Conservation (phyloP, 1,284 basidiomycete genomes). For the Amylostereum chailletii region DNA sequence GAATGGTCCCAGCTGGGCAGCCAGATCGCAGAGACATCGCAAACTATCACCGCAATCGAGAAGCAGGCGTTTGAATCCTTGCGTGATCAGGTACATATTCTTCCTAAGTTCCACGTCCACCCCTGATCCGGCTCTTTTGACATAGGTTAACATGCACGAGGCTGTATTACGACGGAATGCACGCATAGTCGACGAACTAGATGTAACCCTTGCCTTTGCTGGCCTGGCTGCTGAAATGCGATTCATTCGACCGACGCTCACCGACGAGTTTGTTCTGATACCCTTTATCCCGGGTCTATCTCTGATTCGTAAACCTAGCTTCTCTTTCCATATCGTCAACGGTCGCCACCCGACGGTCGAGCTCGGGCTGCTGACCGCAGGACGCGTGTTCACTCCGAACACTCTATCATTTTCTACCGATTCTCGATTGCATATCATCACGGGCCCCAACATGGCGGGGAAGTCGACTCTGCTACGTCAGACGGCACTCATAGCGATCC, state of each 20-base stretch:
- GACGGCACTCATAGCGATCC: slow-evolving; percentile 81
- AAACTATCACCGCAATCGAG: slow-evolving; percentile 51
- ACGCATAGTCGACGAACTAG: slow-evolving; percentile 81
- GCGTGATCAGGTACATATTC: slow-evolving; percentile 49
- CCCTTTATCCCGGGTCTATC: slow-evolving; percentile 31
- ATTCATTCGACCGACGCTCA: slow-evolving; percentile 68
- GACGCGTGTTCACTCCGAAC: slow-evolving; percentile 80
- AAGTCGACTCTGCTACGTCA: slow-evolving; percentile 93
- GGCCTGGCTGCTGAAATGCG: slow-evolving; percentile 74
- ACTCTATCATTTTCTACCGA: slow-evolving; percentile 53
- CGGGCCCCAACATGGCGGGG: slow-evolving; percentile 95
- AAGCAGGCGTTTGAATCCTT: slow-evolving; percentile 64
- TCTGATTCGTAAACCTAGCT: slow-evolving; percentile 42
- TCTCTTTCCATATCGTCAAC: slow-evolving; percentile 58
- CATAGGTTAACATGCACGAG: slow-evolving; percentile 55
- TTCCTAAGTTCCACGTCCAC: background rate
- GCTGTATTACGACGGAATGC: slow-evolving; percentile 65
- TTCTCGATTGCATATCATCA: slow-evolving; percentile 73
- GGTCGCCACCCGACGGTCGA: slow-evolving; percentile 94
- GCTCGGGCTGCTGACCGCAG: slow-evolving; percentile 69
- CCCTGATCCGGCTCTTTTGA: background rate
- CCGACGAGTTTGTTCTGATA: slow-evolving; percentile 49
- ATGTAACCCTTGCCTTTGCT: slow-evolving; percentile 80
- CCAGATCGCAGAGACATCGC: slow-evolving; percentile 49
- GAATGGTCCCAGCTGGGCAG: slow-evolving; percentile 71